Evolutionary conservation across 1,284 basidiomycete genomes (phyloP), one percentile per base, ranked within the genome.

Genomic region (Heterobasidion irregulare): DNA sequence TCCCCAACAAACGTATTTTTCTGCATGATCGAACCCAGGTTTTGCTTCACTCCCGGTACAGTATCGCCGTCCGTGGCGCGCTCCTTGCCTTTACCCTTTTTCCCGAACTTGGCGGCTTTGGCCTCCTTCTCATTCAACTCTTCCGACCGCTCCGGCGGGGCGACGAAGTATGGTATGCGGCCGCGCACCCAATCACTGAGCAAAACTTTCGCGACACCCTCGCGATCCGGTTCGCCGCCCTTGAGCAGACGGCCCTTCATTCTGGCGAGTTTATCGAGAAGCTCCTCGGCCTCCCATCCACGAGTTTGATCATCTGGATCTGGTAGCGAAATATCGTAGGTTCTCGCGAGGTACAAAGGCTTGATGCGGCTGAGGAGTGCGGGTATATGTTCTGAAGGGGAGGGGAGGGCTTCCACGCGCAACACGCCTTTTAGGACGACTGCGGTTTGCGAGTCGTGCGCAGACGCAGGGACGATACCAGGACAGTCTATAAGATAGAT

Each of bases 401-500:
- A 92, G 12, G 93, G 83, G 35, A 99, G 81, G 57, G 96, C 95
- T 74, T 99, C 96, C 32, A 99, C 93, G 61, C 96, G 89, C 32
- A 99, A 87, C 51, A 98, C 96, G 44, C 96, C 97, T 72, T 99
- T 99, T 58, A 99, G 81, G 34, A 99, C 97, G 1, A 89, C 98
- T 50, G 86, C 84, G 0, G 94, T 94, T 68, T 98, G 90, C 1
- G 91, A 84, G 70, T 99, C 96, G 57, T 84, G 75, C 32, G 93
- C 89, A 38, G 94, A 95, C 32, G 94, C 88, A 1, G 97, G 97
- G 1, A 99, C 97, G 68, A 99, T 94, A 58, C 97, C 96, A 34
- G 96, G 96, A 69, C 96, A 99, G 75, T 99, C 97, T 75, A 99
- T 98, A 61, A 99, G 86, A 77, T 98, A 99, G 70, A 99, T 99